A percentile compares a stretch with the other conserved stretches of the same genome.
phyloP scores from a whole-genome alignment of 2,329 filamentous ascomycete species.

The Aurifilum marmelostoma region DNA sequence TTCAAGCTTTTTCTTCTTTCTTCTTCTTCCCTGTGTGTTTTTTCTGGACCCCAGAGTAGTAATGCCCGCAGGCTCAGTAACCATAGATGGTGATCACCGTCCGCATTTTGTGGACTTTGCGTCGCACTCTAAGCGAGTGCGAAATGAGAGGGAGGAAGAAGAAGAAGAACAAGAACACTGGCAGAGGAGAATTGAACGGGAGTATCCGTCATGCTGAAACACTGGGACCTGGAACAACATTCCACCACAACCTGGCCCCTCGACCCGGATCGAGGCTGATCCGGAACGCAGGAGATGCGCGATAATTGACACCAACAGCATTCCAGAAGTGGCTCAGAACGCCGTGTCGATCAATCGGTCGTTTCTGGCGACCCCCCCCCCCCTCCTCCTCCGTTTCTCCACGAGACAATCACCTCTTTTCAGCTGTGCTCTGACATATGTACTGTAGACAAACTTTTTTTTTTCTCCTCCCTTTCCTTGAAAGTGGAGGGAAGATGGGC shows the following conservation, averaged over 20 bases:
- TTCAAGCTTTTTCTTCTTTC: not conserved
- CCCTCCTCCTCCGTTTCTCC: too few relatives aligned
- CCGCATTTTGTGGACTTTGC: not conserved
- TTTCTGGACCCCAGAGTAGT: too few relatives aligned
- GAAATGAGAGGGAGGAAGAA: not conserved
- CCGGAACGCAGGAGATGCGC: not conserved
- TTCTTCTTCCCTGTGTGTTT: not conserved
- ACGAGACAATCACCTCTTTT: not conserved
- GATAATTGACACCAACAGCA: not conserved
- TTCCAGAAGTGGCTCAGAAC: not conserved
- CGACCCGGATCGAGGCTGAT: not conserved
- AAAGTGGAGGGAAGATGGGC: not conserved
- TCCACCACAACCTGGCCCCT: not conserved
- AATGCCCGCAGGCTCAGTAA: not conserved
- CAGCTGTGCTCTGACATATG: not conserved
- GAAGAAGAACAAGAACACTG: not conserved
- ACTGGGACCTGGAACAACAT: not conserved
- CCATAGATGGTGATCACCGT: not conserved
- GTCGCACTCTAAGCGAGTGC: not conserved
- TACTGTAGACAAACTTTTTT: not conserved
- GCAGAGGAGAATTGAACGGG: not conserved
- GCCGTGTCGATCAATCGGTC: not conserved
- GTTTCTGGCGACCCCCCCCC: too few relatives aligned
- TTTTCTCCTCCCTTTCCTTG: not conserved
- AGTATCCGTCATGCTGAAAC: not conserved